Percentiles rank a stretch among this genome's conserved stretches.
These are phyloP conservation scores for Microbotryum intermedium DNA, from an alignment of 1,284 basidiomycete genomes.

Conservation along the genomic window DNA sequence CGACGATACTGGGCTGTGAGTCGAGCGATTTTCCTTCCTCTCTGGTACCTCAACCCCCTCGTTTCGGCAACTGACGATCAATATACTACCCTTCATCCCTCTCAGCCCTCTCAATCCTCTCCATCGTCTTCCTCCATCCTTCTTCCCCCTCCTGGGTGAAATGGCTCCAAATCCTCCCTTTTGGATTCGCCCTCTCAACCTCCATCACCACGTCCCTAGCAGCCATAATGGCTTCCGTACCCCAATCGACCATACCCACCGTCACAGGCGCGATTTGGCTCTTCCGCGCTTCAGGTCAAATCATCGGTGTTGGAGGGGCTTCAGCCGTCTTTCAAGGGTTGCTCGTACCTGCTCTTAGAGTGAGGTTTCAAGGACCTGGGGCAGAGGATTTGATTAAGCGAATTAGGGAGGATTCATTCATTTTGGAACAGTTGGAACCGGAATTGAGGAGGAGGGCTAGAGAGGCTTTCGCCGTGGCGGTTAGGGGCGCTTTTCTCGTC, in stretches of 20 bases:
- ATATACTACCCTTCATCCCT: no score
- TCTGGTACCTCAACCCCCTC: not conserved
- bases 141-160: not conserved
- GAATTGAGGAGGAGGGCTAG: no score
- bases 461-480: no score
- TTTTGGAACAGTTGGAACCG: no score
- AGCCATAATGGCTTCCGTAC: conserved; percentile 60
- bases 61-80: no score
- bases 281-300: conserved; percentile 64
- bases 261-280: conserved; percentile 72
- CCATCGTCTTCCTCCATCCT: not conserved
- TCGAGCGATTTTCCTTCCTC: not conserved
- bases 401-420: no score
- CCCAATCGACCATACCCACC: conserved; percentile 41
- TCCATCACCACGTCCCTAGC: conserved; percentile 68
- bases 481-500: no score
- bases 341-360: conserved; percentile 53
- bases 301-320: conserved; percentile 66
- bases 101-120: not conserved
- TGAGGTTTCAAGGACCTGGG: conserved; percentile 52
- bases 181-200: conserved; percentile 6
- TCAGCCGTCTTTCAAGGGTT: conserved; percentile 43
- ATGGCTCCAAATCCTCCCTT: conserved; percentile 5
- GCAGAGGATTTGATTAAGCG: conserved; percentile 45
- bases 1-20: not conserved